These are phyloP conservation scores for Fusarium odoratissimum DNA, from an alignment of 2,329 filamentous ascomycete species.

Conservation along the genomic window DNA sequence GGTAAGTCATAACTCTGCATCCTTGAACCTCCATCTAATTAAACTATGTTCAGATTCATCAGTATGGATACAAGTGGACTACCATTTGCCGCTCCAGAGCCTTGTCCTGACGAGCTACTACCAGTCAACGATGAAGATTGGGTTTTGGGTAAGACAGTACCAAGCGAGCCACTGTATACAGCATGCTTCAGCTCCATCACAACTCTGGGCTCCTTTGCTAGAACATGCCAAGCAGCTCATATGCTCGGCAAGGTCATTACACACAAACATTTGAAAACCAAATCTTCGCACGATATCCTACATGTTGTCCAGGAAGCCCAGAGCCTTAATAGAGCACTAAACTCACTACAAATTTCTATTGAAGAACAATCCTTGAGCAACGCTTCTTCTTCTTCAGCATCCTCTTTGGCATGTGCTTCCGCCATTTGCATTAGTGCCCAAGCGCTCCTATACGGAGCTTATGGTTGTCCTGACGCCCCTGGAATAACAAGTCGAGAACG, in stretches of 20 bases:
- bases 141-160: not conserved
- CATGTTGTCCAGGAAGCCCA: conserved; percentile 1
- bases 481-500: conserved; percentile 2
- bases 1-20: not conserved
- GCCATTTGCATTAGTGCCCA: conserved; percentile 5
- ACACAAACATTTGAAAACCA: not conserved
- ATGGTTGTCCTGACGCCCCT: conserved; percentile 4
- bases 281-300: not conserved
- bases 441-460: not conserved
- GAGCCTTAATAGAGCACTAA: conserved; percentile 1
- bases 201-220: conserved; percentile 4
- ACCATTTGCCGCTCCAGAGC: conserved; percentile 5
- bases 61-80: not conserved
- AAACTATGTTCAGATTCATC: not conserved
- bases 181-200: conserved; percentile 1
- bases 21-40: not conserved
- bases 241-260: conserved; percentile 9
- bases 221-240: conserved; percentile 7
- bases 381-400: not conserved
- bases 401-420: not conserved
- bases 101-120: not conserved
- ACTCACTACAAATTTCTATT: not conserved
- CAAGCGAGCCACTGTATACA: conserved; percentile 10
- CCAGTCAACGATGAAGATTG: conserved; percentile 12
- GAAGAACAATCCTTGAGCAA: not conserved